Evolutionary conservation across 2,329 filamentous ascomycete species (phyloP).

Genomic region (Trichoderma afroharzianum): DNA sequence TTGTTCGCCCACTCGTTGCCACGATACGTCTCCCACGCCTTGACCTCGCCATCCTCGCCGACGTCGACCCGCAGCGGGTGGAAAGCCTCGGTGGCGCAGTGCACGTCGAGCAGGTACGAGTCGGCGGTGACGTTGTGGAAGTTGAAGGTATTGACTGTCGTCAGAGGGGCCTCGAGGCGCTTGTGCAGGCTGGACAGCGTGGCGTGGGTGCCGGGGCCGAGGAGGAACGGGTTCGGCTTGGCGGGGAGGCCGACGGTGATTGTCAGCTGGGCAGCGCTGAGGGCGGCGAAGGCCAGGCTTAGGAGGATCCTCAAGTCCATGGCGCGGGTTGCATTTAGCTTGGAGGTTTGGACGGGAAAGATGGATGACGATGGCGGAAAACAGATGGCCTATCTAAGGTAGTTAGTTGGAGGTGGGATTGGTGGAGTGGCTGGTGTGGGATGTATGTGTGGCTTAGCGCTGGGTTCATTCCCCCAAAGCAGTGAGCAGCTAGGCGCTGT

Average conservation of each 20-base stretch:
- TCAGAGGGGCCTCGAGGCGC: constrained; percentile 56
- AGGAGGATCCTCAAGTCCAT: constrained; percentile 7
- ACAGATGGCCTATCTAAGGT: neutral
- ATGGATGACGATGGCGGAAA: neutral
- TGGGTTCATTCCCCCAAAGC: neutral
- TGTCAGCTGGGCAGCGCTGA: constrained; percentile 29
- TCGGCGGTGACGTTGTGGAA: constrained; percentile 69
- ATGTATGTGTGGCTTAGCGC: neutral
- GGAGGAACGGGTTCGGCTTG: constrained; percentile 49
- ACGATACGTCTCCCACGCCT: constrained; percentile 79
- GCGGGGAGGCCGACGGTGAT: constrained; percentile 46
- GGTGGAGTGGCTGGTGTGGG: neutral
- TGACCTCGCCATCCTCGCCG: constrained; percentile 42
- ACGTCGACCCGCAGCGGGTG: constrained; percentile 79
- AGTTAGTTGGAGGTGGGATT: neutral
- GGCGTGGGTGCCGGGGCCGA: constrained; percentile 64
- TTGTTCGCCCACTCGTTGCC: constrained; percentile 89
- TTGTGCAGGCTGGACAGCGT: constrained; percentile 46
- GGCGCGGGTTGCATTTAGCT: neutral
- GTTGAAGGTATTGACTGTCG: constrained; percentile 65
- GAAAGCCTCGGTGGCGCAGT: constrained; percentile 72
- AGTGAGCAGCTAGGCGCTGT: neutral
- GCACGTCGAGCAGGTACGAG: constrained; percentile 79
- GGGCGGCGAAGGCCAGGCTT: constrained; percentile 33
- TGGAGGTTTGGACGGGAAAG: neutral